Evolutionary conservation across 108 stramenopile species (phyloP).

Genomic region (Licmophora abbreviata): DNA sequence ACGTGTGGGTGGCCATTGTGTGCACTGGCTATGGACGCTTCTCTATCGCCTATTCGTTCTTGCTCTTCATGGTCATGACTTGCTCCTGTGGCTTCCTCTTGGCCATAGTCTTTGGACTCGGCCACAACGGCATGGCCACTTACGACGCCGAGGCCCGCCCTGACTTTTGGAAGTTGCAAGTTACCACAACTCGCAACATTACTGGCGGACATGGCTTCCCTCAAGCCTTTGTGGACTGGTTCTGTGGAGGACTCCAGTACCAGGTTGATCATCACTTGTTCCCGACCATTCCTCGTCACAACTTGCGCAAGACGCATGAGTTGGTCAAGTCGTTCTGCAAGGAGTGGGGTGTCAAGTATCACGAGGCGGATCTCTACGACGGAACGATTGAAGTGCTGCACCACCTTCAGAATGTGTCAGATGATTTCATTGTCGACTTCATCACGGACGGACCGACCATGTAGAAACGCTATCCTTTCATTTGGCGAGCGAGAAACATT

Average conservation of each 20-base stretch:
- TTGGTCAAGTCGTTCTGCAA: constrained; percentile 94
- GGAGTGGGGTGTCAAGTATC: constrained; percentile 93
- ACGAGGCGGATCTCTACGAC: constrained; percentile 74
- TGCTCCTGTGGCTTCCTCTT: constrained; percentile 89
- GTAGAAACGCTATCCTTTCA: too few relatives aligned
- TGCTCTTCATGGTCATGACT: constrained; percentile 67
- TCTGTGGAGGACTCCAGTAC: constrained; percentile 97
- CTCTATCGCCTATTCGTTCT: constrained; percentile 45
- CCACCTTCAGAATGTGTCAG: constrained; percentile 61
- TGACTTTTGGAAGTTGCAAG: constrained; percentile 99
- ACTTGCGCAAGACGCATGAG: constrained; percentile 78
- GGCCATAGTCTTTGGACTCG: constrained; percentile 96
- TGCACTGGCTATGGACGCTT: constrained; percentile 70
- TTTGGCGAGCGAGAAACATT: too few relatives aligned
- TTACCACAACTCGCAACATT: constrained; percentile 97
- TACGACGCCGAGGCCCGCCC: constrained; percentile 93
- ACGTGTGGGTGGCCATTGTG: constrained; percentile 72
- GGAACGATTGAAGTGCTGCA: constrained; percentile 79
- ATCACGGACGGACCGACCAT: constrained; percentile 85
- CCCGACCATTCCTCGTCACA: constrained; percentile 95
- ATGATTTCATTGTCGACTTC: constrained; percentile 77
- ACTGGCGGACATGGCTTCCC: constrained; percentile 89
- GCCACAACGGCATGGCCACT: constrained; percentile 99
- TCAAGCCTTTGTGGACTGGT: constrained; percentile 95
- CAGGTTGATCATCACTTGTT: constrained; percentile 99